Conservation (phyloP, 169 alveolate species). For the Eimeria praecox region DNA sequence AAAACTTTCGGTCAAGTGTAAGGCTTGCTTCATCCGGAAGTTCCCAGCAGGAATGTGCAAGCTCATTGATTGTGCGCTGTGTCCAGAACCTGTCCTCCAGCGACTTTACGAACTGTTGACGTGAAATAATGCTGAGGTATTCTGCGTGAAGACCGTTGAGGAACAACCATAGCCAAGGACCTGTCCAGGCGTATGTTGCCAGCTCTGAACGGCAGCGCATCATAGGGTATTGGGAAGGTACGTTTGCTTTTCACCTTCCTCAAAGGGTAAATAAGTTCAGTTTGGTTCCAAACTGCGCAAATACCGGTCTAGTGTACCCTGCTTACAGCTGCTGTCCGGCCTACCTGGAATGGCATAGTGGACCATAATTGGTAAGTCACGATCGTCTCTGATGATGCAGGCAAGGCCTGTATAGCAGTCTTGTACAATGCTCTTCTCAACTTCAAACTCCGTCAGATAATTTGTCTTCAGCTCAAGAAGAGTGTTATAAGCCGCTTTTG, state of each 20-base stretch:
- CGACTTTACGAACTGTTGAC: slow-evolving; percentile 18
- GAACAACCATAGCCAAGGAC: slow-evolving; percentile 66
- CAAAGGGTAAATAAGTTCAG: not conserved
- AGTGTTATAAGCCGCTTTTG: slow-evolving; percentile 47
- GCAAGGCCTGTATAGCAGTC: slow-evolving; percentile 73
- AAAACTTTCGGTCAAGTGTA: slow-evolving; percentile 14
- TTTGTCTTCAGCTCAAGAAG: slow-evolving; percentile 19
- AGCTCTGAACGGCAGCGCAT: slow-evolving; percentile 39
- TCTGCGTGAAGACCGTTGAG: slow-evolving; percentile 70
- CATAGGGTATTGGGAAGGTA: not conserved
- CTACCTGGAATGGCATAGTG: slow-evolving; percentile 70
- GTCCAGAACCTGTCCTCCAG: slow-evolving; percentile 51
- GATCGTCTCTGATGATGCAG: slow-evolving; percentile 60
- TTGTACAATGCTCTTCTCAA: slow-evolving; percentile 56
- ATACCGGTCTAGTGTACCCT: not conserved
- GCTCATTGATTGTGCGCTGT: slow-evolving; percentile 56
- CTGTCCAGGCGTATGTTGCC: slow-evolving; percentile 51
- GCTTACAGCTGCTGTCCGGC: not conserved
- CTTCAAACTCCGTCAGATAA: slow-evolving; percentile 34
- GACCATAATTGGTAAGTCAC: slow-evolving; percentile 47
- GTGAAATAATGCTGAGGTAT: slow-evolving; percentile 64
- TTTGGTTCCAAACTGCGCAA: not conserved
- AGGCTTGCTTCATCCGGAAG: slow-evolving; percentile 48
- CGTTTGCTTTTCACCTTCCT: not conserved
- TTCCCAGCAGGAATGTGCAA: slow-evolving; percentile 62